Percentiles rank a stretch among this genome's conserved stretches.
phyloP scores from a whole-genome alignment of 495 filamentous ascomycete species.

The Achaetomiella virescens region DNA sequence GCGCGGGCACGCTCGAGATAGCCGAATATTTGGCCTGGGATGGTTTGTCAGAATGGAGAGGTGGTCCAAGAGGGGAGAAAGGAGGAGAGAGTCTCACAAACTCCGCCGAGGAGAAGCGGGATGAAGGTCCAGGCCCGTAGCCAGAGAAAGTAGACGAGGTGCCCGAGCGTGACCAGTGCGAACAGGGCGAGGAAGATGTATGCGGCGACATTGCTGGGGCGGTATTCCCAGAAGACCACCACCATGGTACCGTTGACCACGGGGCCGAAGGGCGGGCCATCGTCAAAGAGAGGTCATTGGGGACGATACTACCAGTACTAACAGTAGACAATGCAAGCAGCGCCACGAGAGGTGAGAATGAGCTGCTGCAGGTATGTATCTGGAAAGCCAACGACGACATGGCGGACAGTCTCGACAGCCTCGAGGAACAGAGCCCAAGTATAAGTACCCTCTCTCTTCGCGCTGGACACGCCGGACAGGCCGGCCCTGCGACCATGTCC shows the following conservation, averaged over 20 bases:
- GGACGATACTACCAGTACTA: no score
- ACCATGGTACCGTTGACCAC: slow-evolving; percentile 6
- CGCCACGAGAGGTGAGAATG: no score
- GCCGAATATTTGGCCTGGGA: slow-evolving; percentile 1
- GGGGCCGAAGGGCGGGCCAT: not conserved
- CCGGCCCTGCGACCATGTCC: no score
- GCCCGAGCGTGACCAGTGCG: not conserved
- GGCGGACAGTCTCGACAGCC: no score
- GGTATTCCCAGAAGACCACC: slow-evolving; percentile 4
- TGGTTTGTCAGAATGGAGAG: not conserved
- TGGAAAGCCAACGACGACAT: no score
- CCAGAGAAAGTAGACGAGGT: not conserved
- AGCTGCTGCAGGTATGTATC: no score
- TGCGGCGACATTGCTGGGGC: not conserved
- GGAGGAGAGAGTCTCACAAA: not conserved
- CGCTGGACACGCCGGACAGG: no score
- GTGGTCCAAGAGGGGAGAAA: not conserved
- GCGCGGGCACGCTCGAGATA: not conserved
- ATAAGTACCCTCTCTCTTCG: no score
- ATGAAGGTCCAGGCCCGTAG: slow-evolving; percentile 1
- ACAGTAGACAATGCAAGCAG: no score
- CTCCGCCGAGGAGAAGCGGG: slow-evolving; percentile 1
- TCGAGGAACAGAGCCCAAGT: no score
- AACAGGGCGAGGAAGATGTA: slow-evolving; percentile 1
- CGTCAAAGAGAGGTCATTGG: not conserved